Evolutionary conservation across 106 monocot species (phyloP), one percentile per base, ranked within the genome.

Genomic region (Triglochin maritima): DNA sequence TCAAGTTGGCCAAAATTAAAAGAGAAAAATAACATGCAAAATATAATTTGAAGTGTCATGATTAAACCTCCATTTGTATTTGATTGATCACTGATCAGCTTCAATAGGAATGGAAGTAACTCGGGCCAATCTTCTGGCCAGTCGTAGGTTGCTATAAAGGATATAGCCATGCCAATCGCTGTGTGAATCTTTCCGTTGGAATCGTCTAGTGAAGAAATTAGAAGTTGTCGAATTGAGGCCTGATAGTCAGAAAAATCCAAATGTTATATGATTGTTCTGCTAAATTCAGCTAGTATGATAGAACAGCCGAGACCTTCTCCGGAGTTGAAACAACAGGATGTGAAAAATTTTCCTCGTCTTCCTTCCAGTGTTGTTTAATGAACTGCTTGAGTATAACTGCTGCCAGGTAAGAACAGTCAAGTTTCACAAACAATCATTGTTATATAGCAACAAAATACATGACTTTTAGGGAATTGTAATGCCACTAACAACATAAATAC

Each of bases 81-180:
- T 65, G 61, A 73, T 69, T 88, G 72, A 50, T 83, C 80, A 72
- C 74, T 77, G 60, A 96, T 83, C 43, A 90, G 70, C 73, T 81
- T 88, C 81, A 96, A 76, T 44, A 96, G 85, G 67, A 76, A 82
- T 9, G 90, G 88, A 13, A 96, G 64, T 59, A 96, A 79, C 47
- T 96, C 96, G 64, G 96, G 87, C 96, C 96, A 96, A 50, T 85
- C 83, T 71, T 96, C 96, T 43, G 90, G 96, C 96, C 96, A 96
- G 74, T 96, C 96, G 79, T 80, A 82, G 46, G 81, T 81, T 7
- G 89, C 87, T 76, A 96, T 84, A n/a, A 83, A 80, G 49, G 81
- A 85, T 9, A 91, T 66, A 59, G 81, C 87, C 90, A 96, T 96
- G 73, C 88, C 81, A 68, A 88, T 70, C 62, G 90, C 96, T 47